A percentile compares a stretch with the other conserved stretches of the same genome.
Conservation (phyloP, 2,329 filamentous ascomycete species). For the Xylaria sp. region DNA sequence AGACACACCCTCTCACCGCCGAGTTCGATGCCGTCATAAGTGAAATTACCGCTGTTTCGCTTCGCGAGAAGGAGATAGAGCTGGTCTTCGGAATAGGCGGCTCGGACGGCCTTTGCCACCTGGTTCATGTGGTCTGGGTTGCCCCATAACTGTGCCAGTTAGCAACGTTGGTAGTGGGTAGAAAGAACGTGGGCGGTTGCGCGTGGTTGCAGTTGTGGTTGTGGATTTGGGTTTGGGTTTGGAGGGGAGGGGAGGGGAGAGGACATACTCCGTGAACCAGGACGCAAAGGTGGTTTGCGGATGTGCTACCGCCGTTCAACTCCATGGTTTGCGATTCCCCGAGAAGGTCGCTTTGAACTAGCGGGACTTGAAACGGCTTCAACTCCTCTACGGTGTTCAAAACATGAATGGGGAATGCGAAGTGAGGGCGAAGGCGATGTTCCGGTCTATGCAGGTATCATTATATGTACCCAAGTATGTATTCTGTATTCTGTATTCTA, state of each 20-base stretch:
- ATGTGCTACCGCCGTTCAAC: constrained; percentile 56
- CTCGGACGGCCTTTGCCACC: constrained; percentile 68
- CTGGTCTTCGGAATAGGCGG: constrained; percentile 63
- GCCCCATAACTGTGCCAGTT: constrained; percentile 69
- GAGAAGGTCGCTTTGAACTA: background rate
- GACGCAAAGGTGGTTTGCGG: constrained; percentile 75
- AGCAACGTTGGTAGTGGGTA: constrained; percentile 26
- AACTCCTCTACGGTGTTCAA: background rate
- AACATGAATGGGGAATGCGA: too few relatives aligned
- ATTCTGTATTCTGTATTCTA: background rate
- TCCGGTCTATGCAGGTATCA: background rate
- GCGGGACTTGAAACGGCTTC: background rate
- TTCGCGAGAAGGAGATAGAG: constrained; percentile 75
- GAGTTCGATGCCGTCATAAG: constrained; percentile 72
- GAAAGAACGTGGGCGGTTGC: too few relatives aligned
- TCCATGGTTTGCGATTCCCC: constrained; percentile 44
- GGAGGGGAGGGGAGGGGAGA: constrained; percentile 23
- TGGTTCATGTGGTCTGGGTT: constrained; percentile 75
- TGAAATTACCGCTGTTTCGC: constrained; percentile 74
- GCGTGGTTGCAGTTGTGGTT: background rate
- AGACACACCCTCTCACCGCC: constrained; percentile 70
- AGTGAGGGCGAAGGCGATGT: background rate
- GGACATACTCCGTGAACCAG: constrained; percentile 74
- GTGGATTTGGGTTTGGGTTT: background rate
- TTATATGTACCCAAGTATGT: background rate